These are phyloP conservation scores for Coelastrella sp. DNA, from an alignment of 139 green algal genomes.

Conservation along the genomic window DNA sequence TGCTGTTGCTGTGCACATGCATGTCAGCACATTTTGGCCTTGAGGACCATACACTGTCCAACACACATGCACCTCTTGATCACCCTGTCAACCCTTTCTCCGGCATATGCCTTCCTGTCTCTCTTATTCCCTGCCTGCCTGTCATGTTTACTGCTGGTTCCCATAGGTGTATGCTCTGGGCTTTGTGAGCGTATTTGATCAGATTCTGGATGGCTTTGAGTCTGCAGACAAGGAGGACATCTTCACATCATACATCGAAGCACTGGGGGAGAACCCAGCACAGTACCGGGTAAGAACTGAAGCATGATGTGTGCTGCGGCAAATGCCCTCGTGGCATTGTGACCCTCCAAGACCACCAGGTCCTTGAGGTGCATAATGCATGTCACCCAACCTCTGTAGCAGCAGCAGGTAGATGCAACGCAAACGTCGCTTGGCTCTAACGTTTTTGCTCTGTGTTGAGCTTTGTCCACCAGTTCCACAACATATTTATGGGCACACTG, in stretches of 20 bases:
- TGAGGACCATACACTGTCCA: too few relatives aligned
- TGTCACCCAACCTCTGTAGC: too few relatives aligned
- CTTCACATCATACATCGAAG: constrained; percentile 83
- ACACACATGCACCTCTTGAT: too few relatives aligned
- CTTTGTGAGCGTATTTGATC: constrained; percentile 91
- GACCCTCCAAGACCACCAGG: too few relatives aligned
- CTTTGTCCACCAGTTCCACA: neutral
- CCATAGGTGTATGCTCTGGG: constrained; percentile 89
- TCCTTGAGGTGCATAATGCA: too few relatives aligned
- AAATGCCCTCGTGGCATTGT: too few relatives aligned
- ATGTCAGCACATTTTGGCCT: too few relatives aligned
- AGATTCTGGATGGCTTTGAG: constrained; percentile 85
- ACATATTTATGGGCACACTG: too few relatives aligned
- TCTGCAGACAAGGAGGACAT: constrained; percentile 61
- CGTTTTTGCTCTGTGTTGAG: too few relatives aligned
- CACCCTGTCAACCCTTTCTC: too few relatives aligned
- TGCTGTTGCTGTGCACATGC: too few relatives aligned
- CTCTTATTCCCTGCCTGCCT: neutral
- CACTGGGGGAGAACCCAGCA: constrained; percentile 82
- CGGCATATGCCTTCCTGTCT: neutral
- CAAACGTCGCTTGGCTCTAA: too few relatives aligned
- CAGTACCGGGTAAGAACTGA: constrained; percentile 72
- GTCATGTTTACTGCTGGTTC: neutral
- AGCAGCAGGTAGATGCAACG: neutral
- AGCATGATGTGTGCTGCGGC: neutral